Evolutionary conservation across 345 rosid species (phyloP).

Genomic region (Camelina sativa): DNA sequence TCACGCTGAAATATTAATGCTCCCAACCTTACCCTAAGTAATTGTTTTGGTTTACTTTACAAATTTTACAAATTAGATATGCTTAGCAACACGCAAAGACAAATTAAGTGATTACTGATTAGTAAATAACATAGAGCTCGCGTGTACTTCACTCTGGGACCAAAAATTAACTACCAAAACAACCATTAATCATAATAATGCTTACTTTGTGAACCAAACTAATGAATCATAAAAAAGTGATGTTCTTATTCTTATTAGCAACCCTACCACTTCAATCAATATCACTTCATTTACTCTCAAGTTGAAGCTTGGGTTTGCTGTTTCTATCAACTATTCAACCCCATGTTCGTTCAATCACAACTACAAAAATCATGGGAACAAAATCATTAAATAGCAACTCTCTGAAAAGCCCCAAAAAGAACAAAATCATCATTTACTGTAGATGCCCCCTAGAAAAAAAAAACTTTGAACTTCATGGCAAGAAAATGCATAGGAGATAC

Average conservation of each 20-base stretch:
- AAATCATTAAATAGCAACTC: slow-evolving; percentile 1
- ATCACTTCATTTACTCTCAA: slow-evolving; percentile 23
- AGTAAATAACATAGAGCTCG: not conserved
- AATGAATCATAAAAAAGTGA: slow-evolving; percentile 13
- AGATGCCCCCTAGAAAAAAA: not conserved
- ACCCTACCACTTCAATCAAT: slow-evolving; percentile 31
- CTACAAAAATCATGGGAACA: not conserved
- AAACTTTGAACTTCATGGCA: not conserved
- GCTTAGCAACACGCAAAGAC: not conserved
- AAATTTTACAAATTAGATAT: not conserved
- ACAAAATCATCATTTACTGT: not conserved
- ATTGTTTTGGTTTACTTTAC: not conserved
- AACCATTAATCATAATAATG: slow-evolving; percentile 7
- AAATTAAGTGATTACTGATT: slow-evolving; percentile 5
- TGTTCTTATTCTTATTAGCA: not conserved
- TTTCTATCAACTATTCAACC: slow-evolving; percentile 4
- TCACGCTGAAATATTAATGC: slow-evolving; percentile 34
- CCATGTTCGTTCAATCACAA: slow-evolving; percentile 14
- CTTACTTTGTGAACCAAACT: slow-evolving; percentile 18
- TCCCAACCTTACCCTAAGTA: slow-evolving; percentile 16
- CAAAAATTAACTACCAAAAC: slow-evolving; percentile 12
- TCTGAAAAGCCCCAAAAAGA: not conserved
- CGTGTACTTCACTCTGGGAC: slow-evolving; percentile 25
- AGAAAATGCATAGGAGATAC: not conserved
- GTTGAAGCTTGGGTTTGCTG: not conserved